Evolutionary conservation across 371 early-diverging fungal genomes (phyloP), one percentile per base, ranked within the genome.

Genomic region (Capillidium heterosporum): DNA sequence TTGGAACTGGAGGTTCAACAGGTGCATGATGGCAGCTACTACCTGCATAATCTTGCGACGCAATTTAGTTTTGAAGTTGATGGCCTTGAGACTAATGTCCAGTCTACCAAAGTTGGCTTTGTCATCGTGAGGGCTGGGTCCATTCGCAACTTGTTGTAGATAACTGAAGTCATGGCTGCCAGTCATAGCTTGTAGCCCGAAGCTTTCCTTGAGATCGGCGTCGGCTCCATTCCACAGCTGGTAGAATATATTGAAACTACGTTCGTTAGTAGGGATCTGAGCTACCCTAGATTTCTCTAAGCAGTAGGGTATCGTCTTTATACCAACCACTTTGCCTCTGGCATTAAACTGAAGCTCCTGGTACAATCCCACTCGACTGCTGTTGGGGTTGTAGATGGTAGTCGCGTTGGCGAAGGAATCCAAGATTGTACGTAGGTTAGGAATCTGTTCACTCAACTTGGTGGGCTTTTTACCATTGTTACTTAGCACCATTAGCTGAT

Each of bases 181-280:
- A 17, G 58, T 61, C 21, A 54, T 40, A 32, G 46, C 53, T 17
- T 11, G 28, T 29, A 40, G 57, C 44, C 13, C 55, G 39, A n/a
- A 54, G 21, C 2, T 50, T 50, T 28, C 63, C 57, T 53, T 72
- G 62, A 68, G 75, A 40, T 64, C 70, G 13, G 59, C 51, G 11
- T 59, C 72, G n/a, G 68, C 70, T 35, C 75, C 77, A 46, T 73
- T 71, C 61, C 77, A 71, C 53, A 93, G 74, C 29, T 85, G 78
- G 62, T 92, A 87, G 61, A 96, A 91, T 29, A 89, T 80, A 64
- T 95, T 85, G 66, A 90, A 95, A 46, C 78, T 85, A 52, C 85
- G 72, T 60, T 89, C 89, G 0, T 48, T 24, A 27, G 32, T 27
- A 10, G 19, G 7, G 10, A 19, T 49, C 13, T 26, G 26, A 4